Conservation (phyloP, 106 monocot genomes). For the Dendrobium officinale region DNA sequence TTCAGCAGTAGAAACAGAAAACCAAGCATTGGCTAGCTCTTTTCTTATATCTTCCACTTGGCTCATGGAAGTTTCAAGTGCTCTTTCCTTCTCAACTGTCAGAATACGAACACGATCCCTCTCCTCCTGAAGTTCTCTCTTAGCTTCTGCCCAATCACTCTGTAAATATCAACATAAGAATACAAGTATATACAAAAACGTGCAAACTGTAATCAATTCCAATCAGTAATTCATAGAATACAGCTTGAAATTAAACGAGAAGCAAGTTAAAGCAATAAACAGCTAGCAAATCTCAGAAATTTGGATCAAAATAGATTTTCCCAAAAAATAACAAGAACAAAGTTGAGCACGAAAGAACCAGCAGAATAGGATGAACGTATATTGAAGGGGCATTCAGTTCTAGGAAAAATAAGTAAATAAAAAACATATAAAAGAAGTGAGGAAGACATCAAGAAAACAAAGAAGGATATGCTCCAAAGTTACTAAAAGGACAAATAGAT, state of each 20-base stretch:
- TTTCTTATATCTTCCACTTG: constrained; percentile 79
- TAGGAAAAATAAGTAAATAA: too few relatives aligned
- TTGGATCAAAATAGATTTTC: too few relatives aligned
- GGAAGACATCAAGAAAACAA: too few relatives aligned
- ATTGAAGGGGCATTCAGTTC: too few relatives aligned
- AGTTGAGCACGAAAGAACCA: too few relatives aligned
- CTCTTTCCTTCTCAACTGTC: constrained; percentile 57
- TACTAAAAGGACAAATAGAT: too few relatives aligned
- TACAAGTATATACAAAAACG: neutral
- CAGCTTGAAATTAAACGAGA: neutral
- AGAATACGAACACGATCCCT: constrained; percentile 60
- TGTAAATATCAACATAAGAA: constrained; percentile 10
- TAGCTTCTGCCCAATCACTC: constrained; percentile 88
- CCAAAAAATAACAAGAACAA: too few relatives aligned
- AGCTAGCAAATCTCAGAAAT: too few relatives aligned
- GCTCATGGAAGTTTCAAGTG: constrained; percentile 32
- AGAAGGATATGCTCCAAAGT: too few relatives aligned
- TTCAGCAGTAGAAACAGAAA: constrained; percentile 71
- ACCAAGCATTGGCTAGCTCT: constrained; percentile 76
- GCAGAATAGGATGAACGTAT: too few relatives aligned
- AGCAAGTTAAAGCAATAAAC: too few relatives aligned
- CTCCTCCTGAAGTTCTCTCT: constrained; percentile 88
- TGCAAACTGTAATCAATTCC: neutral
- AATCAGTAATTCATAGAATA: neutral
- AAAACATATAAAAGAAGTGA: too few relatives aligned